Conservation (phyloP, 768 basidiomycete genomes). For the Ramaria sp. region DNA sequence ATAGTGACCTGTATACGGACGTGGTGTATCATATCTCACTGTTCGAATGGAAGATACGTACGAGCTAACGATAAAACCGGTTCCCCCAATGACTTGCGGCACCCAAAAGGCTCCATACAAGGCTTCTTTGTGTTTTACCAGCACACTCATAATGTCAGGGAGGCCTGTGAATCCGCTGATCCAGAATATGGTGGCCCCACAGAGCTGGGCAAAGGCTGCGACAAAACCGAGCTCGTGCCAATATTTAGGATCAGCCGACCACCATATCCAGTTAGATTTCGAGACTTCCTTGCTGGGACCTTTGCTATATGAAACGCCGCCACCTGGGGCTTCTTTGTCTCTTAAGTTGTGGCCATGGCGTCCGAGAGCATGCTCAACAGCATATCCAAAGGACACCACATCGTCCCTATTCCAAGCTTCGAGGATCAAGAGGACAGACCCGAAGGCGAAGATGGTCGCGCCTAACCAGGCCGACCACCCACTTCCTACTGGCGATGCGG, state of each 20-base stretch:
- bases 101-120: constrained; percentile 46
- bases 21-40: neutral
- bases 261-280: constrained; percentile 29
- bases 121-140: constrained; percentile 19
- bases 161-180: constrained; percentile 32
- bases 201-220: constrained; percentile 39
- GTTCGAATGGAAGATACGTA: neutral
- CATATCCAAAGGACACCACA: constrained; percentile 14
- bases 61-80: constrained; percentile 43
- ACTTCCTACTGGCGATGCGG: constrained; percentile 23
- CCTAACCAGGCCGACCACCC: constrained; percentile 46
- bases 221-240: constrained; percentile 36
- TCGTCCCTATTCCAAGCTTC: constrained; percentile 37
- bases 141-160: constrained; percentile 24
- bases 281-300: too few relatives aligned
- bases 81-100: constrained; percentile 52
- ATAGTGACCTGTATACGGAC: constrained; percentile 18
- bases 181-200: constrained; percentile 54
- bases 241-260: constrained; percentile 22
- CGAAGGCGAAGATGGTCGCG: constrained; percentile 49
- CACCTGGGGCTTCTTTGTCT: too few relatives aligned
- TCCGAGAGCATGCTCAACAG: neutral
- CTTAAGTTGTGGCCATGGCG: too few relatives aligned
- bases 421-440: constrained; percentile 39
- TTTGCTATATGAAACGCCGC: too few relatives aligned